Evolutionary conservation across 805 yeast genomes (phyloP).

Genomic region (Candida ovalis): DNA sequence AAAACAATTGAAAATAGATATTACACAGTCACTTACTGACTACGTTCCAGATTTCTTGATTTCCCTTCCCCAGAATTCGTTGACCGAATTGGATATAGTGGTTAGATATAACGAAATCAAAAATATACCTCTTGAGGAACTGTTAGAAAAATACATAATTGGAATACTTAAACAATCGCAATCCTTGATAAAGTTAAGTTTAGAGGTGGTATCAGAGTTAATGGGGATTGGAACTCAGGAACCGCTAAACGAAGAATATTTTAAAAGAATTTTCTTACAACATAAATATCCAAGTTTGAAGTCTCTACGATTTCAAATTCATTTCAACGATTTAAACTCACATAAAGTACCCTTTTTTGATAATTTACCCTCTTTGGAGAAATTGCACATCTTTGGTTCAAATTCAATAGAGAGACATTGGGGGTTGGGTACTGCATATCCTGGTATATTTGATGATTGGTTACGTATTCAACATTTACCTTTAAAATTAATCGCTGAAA

Average conservation of each 20-base stretch:
- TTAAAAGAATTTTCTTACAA: conserved; percentile 12
- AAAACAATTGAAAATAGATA: conserved; percentile 16
- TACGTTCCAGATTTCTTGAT: conserved; percentile 15
- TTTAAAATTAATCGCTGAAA: conserved; percentile 29
- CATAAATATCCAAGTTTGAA: conserved; percentile 24
- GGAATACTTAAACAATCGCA: conserved; percentile 12
- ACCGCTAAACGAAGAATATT: conserved; percentile 16
- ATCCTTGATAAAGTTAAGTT: conserved; percentile 21
- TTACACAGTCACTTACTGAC: conserved; percentile 21
- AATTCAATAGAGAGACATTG: conserved; percentile 53
- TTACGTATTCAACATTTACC: conserved; percentile 53
- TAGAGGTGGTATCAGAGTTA: conserved; percentile 22
- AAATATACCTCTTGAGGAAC: conserved; percentile 10
- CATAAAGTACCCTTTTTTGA: conserved; percentile 27
- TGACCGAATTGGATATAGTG: conserved; percentile 21
- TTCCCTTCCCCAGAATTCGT: conserved; percentile 12
- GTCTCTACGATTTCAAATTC: conserved; percentile 38
- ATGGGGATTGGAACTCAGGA: conserved; percentile 17
- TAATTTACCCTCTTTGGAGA: conserved; percentile 27
- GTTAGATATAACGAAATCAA: conserved; percentile 21
- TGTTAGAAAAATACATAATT: conserved; percentile 15
- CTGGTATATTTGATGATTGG: conserved; percentile 56
- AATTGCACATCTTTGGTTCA: conserved; percentile 45
- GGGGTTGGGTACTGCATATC: conserved; percentile 51
- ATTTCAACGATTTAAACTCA: conserved; percentile 30